Evolutionary conservation across 257 asterid species (phyloP).

Genomic region (Jacaranda mimosifolia): DNA sequence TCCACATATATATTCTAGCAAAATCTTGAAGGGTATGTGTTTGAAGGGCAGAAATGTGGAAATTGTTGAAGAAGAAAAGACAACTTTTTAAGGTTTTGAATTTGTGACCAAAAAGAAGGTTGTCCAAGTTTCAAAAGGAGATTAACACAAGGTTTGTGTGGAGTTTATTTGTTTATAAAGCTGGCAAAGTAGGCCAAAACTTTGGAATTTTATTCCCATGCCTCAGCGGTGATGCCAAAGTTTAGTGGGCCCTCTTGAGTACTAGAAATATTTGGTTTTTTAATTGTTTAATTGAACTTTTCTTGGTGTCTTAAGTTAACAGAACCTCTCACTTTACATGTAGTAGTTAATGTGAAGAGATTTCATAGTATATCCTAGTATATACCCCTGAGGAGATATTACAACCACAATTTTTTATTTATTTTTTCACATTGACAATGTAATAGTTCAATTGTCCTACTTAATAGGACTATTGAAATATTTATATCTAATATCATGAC

Average conservation of each 20-base stretch:
- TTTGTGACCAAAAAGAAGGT: conserved; percentile 23
- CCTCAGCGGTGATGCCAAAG: conserved; percentile 33
- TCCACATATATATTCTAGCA: neutral
- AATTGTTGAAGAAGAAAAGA: neutral
- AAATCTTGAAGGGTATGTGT: neutral
- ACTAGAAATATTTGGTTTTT: neutral
- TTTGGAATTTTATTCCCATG: conserved; percentile 36
- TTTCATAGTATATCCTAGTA: conserved; percentile 6
- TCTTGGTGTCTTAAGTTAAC: conserved; percentile 19
- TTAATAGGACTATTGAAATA: neutral
- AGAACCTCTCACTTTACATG: neutral
- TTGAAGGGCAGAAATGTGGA: neutral
- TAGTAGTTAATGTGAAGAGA: conserved; percentile 14
- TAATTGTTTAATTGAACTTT: conserved; percentile 28
- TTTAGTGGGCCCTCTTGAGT: conserved; percentile 16
- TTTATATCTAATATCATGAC: neutral
- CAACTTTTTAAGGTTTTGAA: conserved; percentile 33
- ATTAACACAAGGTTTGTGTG: conserved; percentile 29
- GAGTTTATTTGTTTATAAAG: conserved; percentile 21
- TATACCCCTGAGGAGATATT: neutral
- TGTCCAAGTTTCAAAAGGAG: conserved; percentile 24
- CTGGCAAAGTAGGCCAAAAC: neutral
- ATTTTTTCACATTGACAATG: neutral
- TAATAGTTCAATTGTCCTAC: neutral
- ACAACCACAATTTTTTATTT: neutral